Evolutionary conservation across 2,329 filamentous ascomycete species (phyloP).

Genomic region (Aspergillus pseudoglaucus): DNA sequence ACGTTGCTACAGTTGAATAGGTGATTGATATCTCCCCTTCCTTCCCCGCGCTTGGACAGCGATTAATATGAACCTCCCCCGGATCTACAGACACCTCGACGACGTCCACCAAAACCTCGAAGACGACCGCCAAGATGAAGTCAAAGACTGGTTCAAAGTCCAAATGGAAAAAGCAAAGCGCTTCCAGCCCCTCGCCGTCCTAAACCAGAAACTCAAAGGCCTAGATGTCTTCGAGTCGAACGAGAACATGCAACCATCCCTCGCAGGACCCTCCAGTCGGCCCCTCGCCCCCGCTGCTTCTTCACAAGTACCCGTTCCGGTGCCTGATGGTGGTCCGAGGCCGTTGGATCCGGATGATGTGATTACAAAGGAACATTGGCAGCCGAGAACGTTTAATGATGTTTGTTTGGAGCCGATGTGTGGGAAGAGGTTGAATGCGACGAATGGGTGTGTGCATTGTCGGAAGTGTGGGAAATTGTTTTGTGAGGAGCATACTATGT

Average conservation of each 20-base stretch:
- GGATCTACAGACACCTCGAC: conserved; percentile 62
- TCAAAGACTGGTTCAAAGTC: conserved; percentile 94
- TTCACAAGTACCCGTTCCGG: conserved; percentile 25
- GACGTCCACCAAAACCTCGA: conserved; percentile 86
- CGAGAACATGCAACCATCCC: conserved; percentile 49
- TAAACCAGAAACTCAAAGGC: conserved; percentile 90
- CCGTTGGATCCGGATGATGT: conserved; percentile 76
- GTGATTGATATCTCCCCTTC: conserved; percentile 37
- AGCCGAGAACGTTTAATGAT: conserved; percentile 66
- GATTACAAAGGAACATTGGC: conserved; percentile 85
- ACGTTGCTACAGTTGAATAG: conserved; percentile 88
- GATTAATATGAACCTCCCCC: background rate
- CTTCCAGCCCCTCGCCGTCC: conserved; percentile 82
- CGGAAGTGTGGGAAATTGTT: conserved; percentile 88
- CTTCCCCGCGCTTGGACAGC: conserved; percentile 4
- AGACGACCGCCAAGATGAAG: conserved; percentile 82
- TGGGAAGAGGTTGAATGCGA: conserved; percentile 67
- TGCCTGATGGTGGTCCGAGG: conserved; percentile 9
- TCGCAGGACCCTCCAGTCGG: conserved; percentile 30
- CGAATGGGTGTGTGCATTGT: conserved; percentile 85
- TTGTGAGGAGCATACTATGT: conserved; percentile 98
- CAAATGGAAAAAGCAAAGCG: conserved; percentile 89
- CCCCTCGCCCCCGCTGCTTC: conserved; percentile 18
- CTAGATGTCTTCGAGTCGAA: conserved; percentile 93
- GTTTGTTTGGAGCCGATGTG: conserved; percentile 82